Base-by-base conservation (phyloP, 768 basidiomycete species). In the Suillus brevipes region DNA sequence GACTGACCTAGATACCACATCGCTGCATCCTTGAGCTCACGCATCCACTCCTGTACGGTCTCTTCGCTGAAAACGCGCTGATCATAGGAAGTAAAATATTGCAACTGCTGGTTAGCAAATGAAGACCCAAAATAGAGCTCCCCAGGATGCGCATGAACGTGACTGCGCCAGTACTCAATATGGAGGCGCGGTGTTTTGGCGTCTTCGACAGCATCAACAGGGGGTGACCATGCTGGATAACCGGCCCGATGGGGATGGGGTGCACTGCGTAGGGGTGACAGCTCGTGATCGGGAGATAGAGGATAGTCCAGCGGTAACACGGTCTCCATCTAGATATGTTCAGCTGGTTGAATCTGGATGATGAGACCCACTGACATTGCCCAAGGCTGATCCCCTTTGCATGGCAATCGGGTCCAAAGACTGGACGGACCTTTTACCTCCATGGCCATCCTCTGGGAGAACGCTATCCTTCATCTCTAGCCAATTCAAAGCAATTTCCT, bases 91-190 rank as follows among this genome's bases (percentile, higher is more conserved):
- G 77, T 20, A n/a, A 71, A 56, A 28, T 84, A 60, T 9, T 68
- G 66, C 47, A 85, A 68, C 52, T 77, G 69, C 28, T 75, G 66
- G 9, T 69, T 69, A 4, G 69, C 68, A 6, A 77, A 82, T 7
- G 75, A 65, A 16, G 83, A 79, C 13, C 82, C 82, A 0, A 85
- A 74, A 69, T 85, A 84, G 37, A 85, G 71, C 68, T 84, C 82
- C 4, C 68, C 77, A 23, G 83, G 81, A 9, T 83, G 79, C 61
- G 81, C 78, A 52, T 77, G 81, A n/a, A 85, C 71, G 67, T 67
- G 68, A 14, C 71, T 69, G n/a, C 60, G 38, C 68, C 65, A 68
- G 40, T 67, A 64, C 16, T 61, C 66, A 0, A 69, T n/a, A 16
- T 63, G 50, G 12, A 67, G 50, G 9, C 59, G 47, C 5, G 66